These are phyloP conservation scores for Dipteronia dyeriana DNA, from an alignment of 345 rosid species.

Conservation along the genomic window DNA sequence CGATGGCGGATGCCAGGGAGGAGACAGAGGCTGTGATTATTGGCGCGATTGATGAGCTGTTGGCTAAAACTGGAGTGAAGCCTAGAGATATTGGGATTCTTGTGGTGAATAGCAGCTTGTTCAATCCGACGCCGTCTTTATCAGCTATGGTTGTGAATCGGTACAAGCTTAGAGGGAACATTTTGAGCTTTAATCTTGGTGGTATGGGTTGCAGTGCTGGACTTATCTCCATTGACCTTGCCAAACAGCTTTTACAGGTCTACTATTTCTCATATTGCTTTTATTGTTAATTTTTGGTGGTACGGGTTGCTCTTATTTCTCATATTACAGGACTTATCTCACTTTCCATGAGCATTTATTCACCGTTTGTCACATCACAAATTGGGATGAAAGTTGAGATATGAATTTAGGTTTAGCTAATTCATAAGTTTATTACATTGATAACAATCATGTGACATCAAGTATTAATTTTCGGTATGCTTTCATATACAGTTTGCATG, in stretches of 20 bases:
- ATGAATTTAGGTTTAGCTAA: no score
- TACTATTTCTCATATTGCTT: not conserved
- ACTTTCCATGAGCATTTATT: no score
- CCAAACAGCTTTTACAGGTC: constrained; percentile 37
- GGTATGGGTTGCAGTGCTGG: constrained; percentile 53
- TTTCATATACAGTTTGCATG: no score
- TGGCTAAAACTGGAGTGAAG: constrained; percentile 36
- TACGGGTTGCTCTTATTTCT: no score
- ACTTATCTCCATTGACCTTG: constrained; percentile 37
- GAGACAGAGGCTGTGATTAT: constrained; percentile 41
- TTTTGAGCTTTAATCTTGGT: constrained; percentile 38
- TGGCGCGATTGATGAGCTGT: constrained; percentile 36
- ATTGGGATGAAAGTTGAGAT: no score
- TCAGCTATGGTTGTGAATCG: constrained; percentile 42
- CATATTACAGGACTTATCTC: no score
- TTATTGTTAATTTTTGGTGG: not conserved
- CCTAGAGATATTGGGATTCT: constrained; percentile 45
- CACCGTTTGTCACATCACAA: no score
- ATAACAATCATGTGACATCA: no score
- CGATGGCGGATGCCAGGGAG: constrained; percentile 35
- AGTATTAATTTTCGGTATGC: no score
- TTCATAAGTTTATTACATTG: no score
- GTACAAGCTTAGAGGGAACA: constrained; percentile 41
- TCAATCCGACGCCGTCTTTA: constrained; percentile 41
- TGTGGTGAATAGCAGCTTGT: constrained; percentile 41